Percentiles rank a stretch among this genome's conserved stretches.
Conservation (phyloP, 2,329 filamentous ascomycete genomes). For the Anthostomella pinea region DNA sequence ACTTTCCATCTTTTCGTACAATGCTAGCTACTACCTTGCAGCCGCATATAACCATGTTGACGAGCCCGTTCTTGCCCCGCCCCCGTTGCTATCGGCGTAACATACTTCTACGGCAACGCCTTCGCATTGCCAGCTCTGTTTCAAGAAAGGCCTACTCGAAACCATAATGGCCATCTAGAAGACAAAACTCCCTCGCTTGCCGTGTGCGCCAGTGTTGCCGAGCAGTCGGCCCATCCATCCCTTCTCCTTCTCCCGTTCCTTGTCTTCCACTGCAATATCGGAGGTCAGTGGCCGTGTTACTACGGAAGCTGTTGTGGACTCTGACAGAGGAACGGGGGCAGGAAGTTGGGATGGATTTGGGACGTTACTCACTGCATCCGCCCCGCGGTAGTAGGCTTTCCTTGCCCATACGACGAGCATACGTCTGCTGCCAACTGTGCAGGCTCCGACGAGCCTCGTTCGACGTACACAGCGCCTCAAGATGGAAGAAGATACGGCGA, state of each 20-base stretch:
- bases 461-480: conserved; percentile 47
- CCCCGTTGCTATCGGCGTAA: too few species aligned
- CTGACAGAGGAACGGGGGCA: too few species aligned
- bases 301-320: too few species aligned
- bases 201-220: conserved; percentile 4
- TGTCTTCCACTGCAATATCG: too few species aligned
- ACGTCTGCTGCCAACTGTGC: conserved; percentile 47
- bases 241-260: conserved; percentile 14
- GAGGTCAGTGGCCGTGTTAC: too few species aligned
- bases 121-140: neutral
- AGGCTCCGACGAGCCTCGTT: conserved; percentile 47
- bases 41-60: neutral
- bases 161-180: too few species aligned
- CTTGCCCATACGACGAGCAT: conserved; percentile 41
- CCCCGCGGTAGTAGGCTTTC: conserved; percentile 40
- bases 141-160: neutral
- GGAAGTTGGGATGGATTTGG: too few species aligned
- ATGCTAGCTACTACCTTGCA: neutral
- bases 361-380: too few species aligned
- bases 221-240: conserved; percentile 30
- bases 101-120: too few species aligned
- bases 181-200: conserved; percentile 11
- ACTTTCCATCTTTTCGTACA: neutral
- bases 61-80: too few species aligned
- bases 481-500: conserved; percentile 43